Conservation (phyloP, 257 asterid genomes). For the Misopates orontium region DNA sequence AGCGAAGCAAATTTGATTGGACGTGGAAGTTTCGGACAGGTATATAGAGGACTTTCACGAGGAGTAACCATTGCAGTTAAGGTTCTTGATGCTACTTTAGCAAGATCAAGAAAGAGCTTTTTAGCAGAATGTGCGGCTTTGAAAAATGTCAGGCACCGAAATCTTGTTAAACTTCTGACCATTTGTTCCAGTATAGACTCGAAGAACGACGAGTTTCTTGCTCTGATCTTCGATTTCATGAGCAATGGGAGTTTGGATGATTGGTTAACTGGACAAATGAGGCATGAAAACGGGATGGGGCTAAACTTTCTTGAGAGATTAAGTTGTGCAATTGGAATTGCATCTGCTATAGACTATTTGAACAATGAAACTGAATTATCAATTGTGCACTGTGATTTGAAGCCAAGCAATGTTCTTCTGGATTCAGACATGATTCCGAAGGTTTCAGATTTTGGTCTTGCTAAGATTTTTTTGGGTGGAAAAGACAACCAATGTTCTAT, state of each 20-base stretch:
- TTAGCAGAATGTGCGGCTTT: constrained; percentile 53
- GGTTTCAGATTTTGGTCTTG: constrained; percentile 65
- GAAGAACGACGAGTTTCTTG: constrained; percentile 47
- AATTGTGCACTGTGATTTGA: constrained; percentile 57
- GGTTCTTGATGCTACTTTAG: constrained; percentile 34
- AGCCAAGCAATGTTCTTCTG: constrained; percentile 58
- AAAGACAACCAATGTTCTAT: constrained; percentile 30
- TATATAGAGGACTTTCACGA: constrained; percentile 48
- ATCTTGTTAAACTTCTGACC: constrained; percentile 55
- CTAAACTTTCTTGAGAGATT: constrained; percentile 37
- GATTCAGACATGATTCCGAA: constrained; percentile 60
- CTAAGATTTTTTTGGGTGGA: constrained; percentile 29
- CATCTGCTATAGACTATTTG: constrained; percentile 50
- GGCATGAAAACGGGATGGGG: constrained; percentile 17
- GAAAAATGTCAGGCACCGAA: constrained; percentile 50
- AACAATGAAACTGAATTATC: constrained; percentile 50
- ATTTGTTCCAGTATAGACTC: constrained; percentile 50
- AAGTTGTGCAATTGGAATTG: constrained; percentile 45
- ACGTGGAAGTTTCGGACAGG: constrained; percentile 52
- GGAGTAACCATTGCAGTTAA: constrained; percentile 50
- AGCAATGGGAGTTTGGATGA: constrained; percentile 66
- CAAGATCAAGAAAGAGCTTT: constrained; percentile 40
- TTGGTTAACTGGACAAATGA: constrained; percentile 38
- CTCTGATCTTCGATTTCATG: constrained; percentile 54
- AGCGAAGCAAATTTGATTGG: constrained; percentile 48